Percentiles rank a stretch among this genome's conserved stretches.
phyloP scores from a whole-genome alignment of 2,329 filamentous ascomycete species.

The Fusarium bactridioides region DNA sequence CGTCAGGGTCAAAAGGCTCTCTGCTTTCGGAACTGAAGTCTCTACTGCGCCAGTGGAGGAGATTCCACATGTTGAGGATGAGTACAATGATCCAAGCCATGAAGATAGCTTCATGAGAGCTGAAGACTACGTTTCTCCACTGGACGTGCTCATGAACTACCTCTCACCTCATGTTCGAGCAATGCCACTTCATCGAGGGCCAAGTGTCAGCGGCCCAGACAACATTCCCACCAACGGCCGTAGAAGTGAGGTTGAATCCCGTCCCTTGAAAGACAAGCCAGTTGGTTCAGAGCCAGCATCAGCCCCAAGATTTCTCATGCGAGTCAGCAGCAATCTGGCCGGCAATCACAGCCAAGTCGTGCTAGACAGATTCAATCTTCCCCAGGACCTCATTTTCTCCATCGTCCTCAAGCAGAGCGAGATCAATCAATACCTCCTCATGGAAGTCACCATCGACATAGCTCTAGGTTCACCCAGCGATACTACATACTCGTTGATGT shows the following conservation, averaged over 20 bases:
- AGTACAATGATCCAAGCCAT: fast-evolving
- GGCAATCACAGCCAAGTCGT: neutral
- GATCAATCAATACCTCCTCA: neutral
- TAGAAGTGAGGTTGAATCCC: fast-evolving
- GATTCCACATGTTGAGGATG: fast-evolving
- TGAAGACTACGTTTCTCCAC: neutral
- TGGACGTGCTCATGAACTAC: neutral
- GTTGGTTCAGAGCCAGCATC: neutral
- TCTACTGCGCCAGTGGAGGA: fast-evolving
- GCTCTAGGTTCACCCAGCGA: neutral
- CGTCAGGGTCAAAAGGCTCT: neutral
- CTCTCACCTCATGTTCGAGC: neutral
- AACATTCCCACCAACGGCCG: neutral
- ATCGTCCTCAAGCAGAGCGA: neutral
- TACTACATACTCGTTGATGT: neutral
- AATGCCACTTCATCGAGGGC: neutral
- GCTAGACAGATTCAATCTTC: neutral
- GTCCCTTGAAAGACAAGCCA: neutral
- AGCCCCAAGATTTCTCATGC: neutral
- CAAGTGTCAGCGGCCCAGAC: neutral
- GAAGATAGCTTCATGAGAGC: neutral
- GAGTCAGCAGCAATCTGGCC: neutral
- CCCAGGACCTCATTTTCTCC: neutral
- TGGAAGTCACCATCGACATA: neutral
- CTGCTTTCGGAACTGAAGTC: fast-evolving